Conservation (phyloP, 2,329 filamentous ascomycete species). For the Pleochaeta shiraiana region DNA sequence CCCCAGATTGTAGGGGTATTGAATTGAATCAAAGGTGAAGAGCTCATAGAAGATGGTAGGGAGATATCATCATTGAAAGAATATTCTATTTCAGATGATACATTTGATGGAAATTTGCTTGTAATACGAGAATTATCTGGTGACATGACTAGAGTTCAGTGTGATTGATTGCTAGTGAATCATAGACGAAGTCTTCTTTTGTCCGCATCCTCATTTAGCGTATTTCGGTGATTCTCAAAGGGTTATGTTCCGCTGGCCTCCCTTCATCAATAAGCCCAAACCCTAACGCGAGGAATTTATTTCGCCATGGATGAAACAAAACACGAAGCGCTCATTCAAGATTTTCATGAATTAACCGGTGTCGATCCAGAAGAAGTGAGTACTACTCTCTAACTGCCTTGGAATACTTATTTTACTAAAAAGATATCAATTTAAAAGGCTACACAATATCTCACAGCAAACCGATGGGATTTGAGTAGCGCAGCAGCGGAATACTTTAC, state of each 20-base stretch:
- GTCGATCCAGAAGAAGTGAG: conserved; percentile 26
- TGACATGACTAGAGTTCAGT: neutral
- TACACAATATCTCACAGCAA: conserved; percentile 39
- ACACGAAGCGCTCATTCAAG: conserved; percentile 25
- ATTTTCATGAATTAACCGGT: conserved; percentile 35
- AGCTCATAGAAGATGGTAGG: conserved; percentile 35
- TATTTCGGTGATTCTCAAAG: no score
- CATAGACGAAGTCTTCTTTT: no score
- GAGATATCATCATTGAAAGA: conserved; percentile 41
- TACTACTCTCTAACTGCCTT: neutral
- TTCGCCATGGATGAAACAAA: conserved; percentile 19
- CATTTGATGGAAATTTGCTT: conserved; percentile 52
- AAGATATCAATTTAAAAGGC: conserved; percentile 37
- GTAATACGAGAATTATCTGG: conserved; percentile 26
- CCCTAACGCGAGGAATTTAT: no score
- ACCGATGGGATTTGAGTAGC: conserved; percentile 41
- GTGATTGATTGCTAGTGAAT: no score
- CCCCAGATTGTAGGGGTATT: conserved; percentile 74
- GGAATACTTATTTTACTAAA: neutral
- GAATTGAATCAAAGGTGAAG: conserved; percentile 62
- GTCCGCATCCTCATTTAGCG: no score
- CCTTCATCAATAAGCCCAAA: no score
- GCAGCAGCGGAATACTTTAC: conserved; percentile 41
- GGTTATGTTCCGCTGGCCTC: no score
- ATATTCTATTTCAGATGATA: conserved; percentile 67